These are phyloP conservation scores for Chlorella variabilis DNA, from an alignment of 163 green algal genomes.

Conservation along the genomic window DNA sequence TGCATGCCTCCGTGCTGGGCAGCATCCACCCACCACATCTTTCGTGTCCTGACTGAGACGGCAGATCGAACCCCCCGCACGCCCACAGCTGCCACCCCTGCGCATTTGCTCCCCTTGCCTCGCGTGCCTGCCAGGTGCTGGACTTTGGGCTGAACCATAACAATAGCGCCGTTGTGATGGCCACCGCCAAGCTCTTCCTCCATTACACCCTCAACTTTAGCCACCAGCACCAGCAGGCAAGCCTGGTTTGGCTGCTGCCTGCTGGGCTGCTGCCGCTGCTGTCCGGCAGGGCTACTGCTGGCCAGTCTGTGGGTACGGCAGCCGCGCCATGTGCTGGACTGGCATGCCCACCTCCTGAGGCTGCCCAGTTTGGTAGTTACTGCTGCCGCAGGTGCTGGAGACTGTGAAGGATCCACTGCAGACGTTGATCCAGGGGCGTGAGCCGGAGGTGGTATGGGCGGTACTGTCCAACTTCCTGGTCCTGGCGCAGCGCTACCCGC, in stretches of 20 bases:
- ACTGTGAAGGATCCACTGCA: conserved; percentile 90
- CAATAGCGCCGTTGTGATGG: conserved; percentile 94
- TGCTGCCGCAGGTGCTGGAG: conserved; percentile 92
- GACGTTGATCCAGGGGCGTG: conserved; percentile 80
- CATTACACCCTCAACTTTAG: conserved; percentile 89
- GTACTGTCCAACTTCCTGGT: conserved; percentile 91
- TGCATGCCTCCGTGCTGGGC: background rate
- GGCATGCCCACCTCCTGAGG: too few relatives aligned
- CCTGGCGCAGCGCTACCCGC: conserved; percentile 80
- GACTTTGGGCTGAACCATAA: conserved; percentile 90
- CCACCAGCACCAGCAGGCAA: conserved; percentile 87
- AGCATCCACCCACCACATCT: too few relatives aligned
- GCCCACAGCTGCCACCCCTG: too few relatives aligned
- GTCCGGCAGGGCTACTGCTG: too few relatives aligned
- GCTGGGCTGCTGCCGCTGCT: too few relatives aligned
- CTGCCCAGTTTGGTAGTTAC: too few relatives aligned
- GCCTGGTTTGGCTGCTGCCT: too few relatives aligned
- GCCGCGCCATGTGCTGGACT: too few relatives aligned
- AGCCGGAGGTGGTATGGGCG: conserved; percentile 81
- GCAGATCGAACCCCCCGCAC: too few relatives aligned
- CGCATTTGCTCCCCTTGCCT: too few relatives aligned
- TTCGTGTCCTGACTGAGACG: too few relatives aligned
- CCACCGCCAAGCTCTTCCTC: conserved; percentile 91
- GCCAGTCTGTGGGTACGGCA: too few relatives aligned
- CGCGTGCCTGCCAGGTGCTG: conserved; percentile 63